phyloP scores from a whole-genome alignment of 441 rosid species.

The Gossypium davidsonii region DNA sequence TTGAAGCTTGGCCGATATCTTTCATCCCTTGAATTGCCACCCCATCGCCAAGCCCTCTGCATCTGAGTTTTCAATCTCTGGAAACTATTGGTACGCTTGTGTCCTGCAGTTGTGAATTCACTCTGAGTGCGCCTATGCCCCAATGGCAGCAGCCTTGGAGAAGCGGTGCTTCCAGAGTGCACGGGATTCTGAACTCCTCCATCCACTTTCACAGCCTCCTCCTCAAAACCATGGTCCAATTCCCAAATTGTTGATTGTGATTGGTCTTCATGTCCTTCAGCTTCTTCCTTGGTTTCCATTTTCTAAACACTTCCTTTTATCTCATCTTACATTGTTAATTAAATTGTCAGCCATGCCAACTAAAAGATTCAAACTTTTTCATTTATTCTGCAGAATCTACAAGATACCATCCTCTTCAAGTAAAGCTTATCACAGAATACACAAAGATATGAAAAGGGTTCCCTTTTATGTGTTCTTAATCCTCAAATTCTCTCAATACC shows the following conservation, averaged over 20 bases:
- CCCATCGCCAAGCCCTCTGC: constrained; percentile 91
- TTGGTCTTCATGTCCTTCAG: constrained; percentile 39
- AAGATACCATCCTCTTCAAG: constrained; percentile 11
- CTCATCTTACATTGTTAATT: constrained; percentile 23
- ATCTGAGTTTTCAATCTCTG: constrained; percentile 60
- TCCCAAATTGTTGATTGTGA: constrained; percentile 29
- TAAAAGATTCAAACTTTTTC: constrained; percentile 4
- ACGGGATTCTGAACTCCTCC: constrained; percentile 47
- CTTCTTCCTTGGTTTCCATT: constrained; percentile 51
- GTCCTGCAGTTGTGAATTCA: constrained; percentile 38
- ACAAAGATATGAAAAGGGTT: constrained; percentile 6
- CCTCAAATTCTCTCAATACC: constrained; percentile 15
- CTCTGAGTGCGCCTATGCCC: constrained; percentile 72
- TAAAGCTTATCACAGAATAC: constrained; percentile 5
- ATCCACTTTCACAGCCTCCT: constrained; percentile 47
- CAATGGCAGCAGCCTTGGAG: constrained; percentile 25
- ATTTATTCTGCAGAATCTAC: constrained; percentile 4
- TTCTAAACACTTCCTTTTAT: constrained; percentile 17
- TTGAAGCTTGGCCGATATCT: constrained; percentile 49
- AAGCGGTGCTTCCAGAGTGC: constrained; percentile 28
- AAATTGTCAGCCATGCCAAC: constrained; percentile 5
- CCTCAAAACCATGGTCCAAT: constrained; percentile 26
- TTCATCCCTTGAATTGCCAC: constrained; percentile 45
- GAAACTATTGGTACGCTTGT: constrained; percentile 50
- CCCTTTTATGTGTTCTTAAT: constrained; percentile 12